Conservation (phyloP, 228 moss, liverwort and hornwort species). For the Sphagnum fallax region DNA sequence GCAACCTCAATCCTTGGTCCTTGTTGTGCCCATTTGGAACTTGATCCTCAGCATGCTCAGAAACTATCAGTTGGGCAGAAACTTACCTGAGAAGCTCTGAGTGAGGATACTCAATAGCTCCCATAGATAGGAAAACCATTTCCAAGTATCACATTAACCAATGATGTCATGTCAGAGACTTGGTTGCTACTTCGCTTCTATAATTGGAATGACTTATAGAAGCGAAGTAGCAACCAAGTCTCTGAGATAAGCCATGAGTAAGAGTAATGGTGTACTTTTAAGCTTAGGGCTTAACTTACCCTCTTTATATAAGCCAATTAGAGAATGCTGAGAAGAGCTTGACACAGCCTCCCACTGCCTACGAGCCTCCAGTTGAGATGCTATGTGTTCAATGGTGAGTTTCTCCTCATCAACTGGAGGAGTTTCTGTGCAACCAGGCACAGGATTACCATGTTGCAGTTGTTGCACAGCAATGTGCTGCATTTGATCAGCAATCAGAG, state of each 20-base stretch:
- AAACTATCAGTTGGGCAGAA: constrained; percentile 42
- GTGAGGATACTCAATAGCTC: constrained; percentile 29
- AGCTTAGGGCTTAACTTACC: constrained; percentile 75
- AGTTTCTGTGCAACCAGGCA: constrained; percentile 57
- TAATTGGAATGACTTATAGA: too few relatives aligned
- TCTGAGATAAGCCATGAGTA: constrained; percentile 12
- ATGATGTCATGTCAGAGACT: constrained; percentile 29
- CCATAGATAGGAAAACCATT: constrained; percentile 21
- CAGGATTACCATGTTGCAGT: constrained; percentile 65
- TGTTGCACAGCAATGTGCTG: constrained; percentile 83
- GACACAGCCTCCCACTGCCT: constrained; percentile 98
- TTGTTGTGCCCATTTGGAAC: constrained; percentile 8
- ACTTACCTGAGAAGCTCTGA: constrained; percentile 56
- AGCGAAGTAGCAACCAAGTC: constrained; percentile 27
- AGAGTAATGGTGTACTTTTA: too few relatives aligned
- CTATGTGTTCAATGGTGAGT: constrained; percentile 98
- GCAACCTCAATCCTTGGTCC: constrained; percentile 8
- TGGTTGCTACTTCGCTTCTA: constrained; percentile 20
- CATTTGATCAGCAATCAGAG: constrained; percentile 66
- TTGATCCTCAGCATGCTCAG: constrained; percentile 22
- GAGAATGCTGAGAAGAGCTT: constrained; percentile 79
- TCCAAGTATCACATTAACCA: constrained; percentile 25
- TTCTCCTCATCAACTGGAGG: constrained; percentile 91
- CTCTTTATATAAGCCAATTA: constrained; percentile 98
- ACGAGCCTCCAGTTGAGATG: constrained; percentile 99